Percentiles rank a stretch among this genome's conserved stretches.
Evolutionary conservation across 306 rosid genomes (phyloP).

Genomic region (Pyrus bretschneideri): DNA sequence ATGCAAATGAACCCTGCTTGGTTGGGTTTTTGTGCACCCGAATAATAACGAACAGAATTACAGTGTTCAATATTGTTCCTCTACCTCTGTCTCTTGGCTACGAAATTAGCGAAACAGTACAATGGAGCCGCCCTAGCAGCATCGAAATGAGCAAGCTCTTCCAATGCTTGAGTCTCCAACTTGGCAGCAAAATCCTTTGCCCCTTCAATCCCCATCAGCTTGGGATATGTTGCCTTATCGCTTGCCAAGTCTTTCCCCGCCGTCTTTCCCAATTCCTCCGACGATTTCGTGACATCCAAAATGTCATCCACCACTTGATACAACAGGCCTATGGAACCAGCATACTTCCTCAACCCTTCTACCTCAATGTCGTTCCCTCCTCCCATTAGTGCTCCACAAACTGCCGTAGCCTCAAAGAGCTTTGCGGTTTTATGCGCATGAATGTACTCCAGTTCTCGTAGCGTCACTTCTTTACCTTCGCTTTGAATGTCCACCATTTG

Average conservation of each 20-base stretch:
- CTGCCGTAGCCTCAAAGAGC: conserved; percentile 27
- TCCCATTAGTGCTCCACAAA: conserved; percentile 29
- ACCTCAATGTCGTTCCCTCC: conserved; percentile 19
- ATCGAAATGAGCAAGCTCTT: not conserved
- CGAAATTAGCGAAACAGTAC: not conserved
- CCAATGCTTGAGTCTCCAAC: conserved; percentile 2
- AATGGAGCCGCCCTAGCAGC: not conserved
- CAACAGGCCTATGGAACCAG: conserved; percentile 25
- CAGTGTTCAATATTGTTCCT: no score
- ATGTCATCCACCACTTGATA: conserved; percentile 36
- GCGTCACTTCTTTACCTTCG: conserved; percentile 16
- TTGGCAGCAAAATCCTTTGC: conserved; percentile 12
- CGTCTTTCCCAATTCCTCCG: conserved; percentile 25
- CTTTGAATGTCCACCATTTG: conserved; percentile 22
- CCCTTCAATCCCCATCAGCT: conserved; percentile 25
- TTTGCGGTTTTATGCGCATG: conserved; percentile 28
- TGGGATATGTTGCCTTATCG: conserved; percentile 34
- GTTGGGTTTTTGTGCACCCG: not conserved
- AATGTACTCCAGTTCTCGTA: conserved; percentile 25
- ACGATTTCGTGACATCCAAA: conserved; percentile 28
- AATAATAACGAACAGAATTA: not conserved
- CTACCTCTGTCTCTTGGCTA: not conserved
- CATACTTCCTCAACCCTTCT: conserved; percentile 26
- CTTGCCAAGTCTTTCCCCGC: conserved; percentile 28
- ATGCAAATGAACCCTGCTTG: not conserved